A percentile compares a stretch with the other conserved stretches of the same genome.
Evolutionary conservation across 495 filamentous ascomycete species (phyloP).

Genomic region (Xanthoparmelia taractica): DNA sequence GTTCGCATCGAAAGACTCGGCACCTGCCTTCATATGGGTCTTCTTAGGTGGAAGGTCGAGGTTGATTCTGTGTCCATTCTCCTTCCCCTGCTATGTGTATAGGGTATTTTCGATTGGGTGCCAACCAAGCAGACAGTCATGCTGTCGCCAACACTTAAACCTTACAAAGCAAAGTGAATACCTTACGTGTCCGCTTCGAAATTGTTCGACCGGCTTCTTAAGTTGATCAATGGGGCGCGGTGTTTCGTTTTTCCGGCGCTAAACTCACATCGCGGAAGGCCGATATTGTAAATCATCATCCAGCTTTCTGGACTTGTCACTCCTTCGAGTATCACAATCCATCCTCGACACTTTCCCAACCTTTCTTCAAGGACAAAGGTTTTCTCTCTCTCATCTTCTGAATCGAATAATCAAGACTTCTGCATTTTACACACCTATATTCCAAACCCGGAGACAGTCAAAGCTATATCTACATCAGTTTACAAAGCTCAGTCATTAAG

Average conservation of each 20-base stretch:
- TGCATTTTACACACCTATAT: neutral
- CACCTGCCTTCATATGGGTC: too few species aligned
- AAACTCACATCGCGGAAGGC: neutral
- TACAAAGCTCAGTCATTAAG: neutral
- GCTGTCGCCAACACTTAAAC: too few species aligned
- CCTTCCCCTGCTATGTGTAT: too few species aligned
- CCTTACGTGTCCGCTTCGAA: slow-evolving; percentile 7
- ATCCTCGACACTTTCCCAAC: neutral
- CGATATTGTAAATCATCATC: slow-evolving; percentile 13
- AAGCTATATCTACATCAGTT: neutral
- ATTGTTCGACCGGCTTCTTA: slow-evolving; percentile 13
- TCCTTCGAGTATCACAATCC: neutral
- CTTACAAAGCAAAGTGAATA: too few species aligned
- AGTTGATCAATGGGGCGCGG: neutral
- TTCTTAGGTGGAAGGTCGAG: too few species aligned
- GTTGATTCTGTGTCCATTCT: too few species aligned
- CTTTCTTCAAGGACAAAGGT: neutral
- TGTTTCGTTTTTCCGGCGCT: slow-evolving; percentile 8
- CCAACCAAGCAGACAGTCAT: too few species aligned
- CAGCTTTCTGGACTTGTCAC: slow-evolving; percentile 1
- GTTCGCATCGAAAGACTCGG: neutral
- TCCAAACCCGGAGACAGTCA: neutral
- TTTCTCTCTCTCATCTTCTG: neutral
- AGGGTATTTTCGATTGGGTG: too few species aligned
- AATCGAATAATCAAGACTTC: neutral